Base-by-base conservation (phyloP, 306 rosid species). In the Fagus crenata region DNA sequence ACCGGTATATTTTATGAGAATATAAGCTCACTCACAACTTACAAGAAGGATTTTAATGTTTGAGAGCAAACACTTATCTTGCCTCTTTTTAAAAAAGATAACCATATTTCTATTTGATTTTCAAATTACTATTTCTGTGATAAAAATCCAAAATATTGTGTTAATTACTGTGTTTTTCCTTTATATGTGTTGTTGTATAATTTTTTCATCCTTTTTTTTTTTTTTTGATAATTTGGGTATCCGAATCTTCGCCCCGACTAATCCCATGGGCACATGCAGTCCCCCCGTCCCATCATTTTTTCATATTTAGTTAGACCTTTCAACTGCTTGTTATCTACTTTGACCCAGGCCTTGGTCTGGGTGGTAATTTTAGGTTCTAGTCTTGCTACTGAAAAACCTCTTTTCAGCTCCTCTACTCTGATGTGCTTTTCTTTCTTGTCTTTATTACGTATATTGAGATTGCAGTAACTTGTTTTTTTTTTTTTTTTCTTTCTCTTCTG, bases 401-500 rank as follows among this genome's bases (percentile, higher is more conserved):
- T 65, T 72, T 75, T 22, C 35, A 13, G 54, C 36, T 43, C 43
- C 51, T 49, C 67, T 78, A 14, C 67, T 55, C 76, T 63, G 28
- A 7, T 65, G 58, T 58, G 78, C 56, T 77, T 69, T 69, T 69
- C 72, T 53, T 37, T 76, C 67, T 53, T 75, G 67, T 71, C 43
- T 76, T 75, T 39, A 7, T 40, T 17, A 49, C 77, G 46, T 32
- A 39, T 77, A 65, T 73, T 63, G 69, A 77, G 74, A 67, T 73
- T 68, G n/a, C 35, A 42, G 59, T 61, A 35, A 40, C 39, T 69
- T 80, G 17, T 58, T 53, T 78, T 60, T 39, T 39, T 75, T 43
- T 32, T 76, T 33, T 73, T 75, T 73, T 78, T 39, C 5, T 18
- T 63, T 75, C 69, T 78, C 22, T n/a, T 36, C 5, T 73, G 84